A percentile compares a stretch with the other conserved stretches of the same genome.
Conservation (phyloP, 2,329 filamentous ascomycete species). For the Arachnopeziza araneosa region DNA sequence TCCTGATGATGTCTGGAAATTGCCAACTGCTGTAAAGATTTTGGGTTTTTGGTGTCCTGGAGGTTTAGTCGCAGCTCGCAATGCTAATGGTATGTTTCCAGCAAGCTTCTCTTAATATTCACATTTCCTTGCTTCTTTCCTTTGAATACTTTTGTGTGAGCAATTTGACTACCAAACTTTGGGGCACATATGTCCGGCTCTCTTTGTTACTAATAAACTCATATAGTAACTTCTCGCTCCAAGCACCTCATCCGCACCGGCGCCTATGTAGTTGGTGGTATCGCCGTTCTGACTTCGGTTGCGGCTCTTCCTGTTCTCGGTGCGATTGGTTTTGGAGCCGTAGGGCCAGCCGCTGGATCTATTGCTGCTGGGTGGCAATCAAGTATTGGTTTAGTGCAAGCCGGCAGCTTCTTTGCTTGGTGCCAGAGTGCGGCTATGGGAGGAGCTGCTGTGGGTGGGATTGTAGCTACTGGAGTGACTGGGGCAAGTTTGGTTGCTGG, state of each 20-base stretch:
- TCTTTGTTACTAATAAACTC: background rate
- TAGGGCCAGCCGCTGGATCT: constrained; percentile 20
- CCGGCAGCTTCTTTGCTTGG: constrained; percentile 28
- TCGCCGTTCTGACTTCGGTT: constrained; percentile 7
- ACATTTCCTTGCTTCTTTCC: background rate
- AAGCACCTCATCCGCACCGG: constrained; percentile 12
- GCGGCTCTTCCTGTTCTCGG: constrained; percentile 17
- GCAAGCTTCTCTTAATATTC: background rate
- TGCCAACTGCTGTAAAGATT: constrained; percentile 11
- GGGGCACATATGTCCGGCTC: no score
- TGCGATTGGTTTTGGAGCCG: constrained; percentile 21
- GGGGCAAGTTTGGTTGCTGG: constrained; percentile 12
- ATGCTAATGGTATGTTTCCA: constrained; percentile 2
- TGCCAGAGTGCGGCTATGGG: constrained; percentile 28
- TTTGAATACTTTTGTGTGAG: background rate
- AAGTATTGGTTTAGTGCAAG: constrained; percentile 23
- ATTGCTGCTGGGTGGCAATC: constrained; percentile 25
- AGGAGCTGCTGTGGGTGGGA: constrained; percentile 21
- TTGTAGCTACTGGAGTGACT: constrained; percentile 15
- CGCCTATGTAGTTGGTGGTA: constrained; percentile 7
- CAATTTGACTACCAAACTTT: no score
- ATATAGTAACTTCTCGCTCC: constrained; percentile 2
- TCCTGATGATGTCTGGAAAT: constrained; percentile 15
- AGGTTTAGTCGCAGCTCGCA: constrained; percentile 7
- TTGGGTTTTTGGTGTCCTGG: constrained; percentile 16